Conservation (phyloP, 257 asterid genomes). For the Marsdenia floribunda region DNA sequence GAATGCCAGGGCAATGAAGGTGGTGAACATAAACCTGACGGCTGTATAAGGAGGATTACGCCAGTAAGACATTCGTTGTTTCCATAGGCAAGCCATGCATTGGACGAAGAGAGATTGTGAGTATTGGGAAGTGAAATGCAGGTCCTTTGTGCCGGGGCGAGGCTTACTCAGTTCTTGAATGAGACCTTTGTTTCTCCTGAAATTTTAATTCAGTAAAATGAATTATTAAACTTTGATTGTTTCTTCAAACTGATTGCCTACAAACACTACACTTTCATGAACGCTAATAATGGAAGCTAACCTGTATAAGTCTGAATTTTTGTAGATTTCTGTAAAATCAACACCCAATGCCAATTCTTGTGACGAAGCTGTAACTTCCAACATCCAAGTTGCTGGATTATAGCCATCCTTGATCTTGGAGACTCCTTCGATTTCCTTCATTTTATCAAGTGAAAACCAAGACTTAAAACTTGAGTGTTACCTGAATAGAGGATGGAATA, state of each 20-base stretch:
- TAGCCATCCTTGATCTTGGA: slow-evolving; percentile 50
- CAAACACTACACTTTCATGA: too few relatives aligned
- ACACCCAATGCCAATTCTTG: slow-evolving; percentile 50
- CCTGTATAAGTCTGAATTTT: slow-evolving; percentile 41
- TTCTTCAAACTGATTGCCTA: not conserved
- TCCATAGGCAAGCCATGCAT: slow-evolving; percentile 58
- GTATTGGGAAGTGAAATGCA: slow-evolving; percentile 44
- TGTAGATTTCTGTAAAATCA: slow-evolving; percentile 54
- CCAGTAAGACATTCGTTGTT: slow-evolving; percentile 63
- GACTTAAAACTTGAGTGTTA: not conserved
- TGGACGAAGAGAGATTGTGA: slow-evolving; percentile 55
- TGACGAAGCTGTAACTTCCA: slow-evolving; percentile 58
- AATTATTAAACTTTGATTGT: too few relatives aligned
- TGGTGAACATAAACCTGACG: slow-evolving; percentile 53
- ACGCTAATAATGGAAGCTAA: too few relatives aligned
- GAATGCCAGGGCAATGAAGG: slow-evolving; percentile 69
- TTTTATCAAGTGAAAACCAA: not conserved
- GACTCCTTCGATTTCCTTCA: slow-evolving; percentile 47
- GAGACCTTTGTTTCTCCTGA: slow-evolving; percentile 39
- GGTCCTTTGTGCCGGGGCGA: slow-evolving; percentile 32
- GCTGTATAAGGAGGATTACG: slow-evolving; percentile 30
- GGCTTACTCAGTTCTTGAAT: slow-evolving; percentile 48
- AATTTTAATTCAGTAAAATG: not conserved
- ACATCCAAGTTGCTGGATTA: slow-evolving; percentile 88
- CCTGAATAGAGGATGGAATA: not conserved